A percentile compares a stretch with the other conserved stretches of the same genome.
phyloP scores from a whole-genome alignment of 2,329 filamentous ascomycete genomes.

The Ascochyta viciae-villosae region DNA sequence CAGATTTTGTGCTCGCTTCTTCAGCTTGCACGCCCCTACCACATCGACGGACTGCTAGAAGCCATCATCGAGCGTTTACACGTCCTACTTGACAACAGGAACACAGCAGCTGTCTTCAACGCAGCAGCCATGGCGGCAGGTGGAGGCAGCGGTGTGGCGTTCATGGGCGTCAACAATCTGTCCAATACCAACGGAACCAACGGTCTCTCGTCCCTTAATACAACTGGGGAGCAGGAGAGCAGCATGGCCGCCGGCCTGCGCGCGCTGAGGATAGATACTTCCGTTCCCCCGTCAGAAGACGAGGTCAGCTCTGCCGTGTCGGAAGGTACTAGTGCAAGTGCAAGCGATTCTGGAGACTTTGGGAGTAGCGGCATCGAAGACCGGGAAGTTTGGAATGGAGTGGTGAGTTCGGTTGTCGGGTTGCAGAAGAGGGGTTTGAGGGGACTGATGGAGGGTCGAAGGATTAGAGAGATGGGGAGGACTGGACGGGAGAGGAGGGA shows the following conservation, averaged over 20 bases:
- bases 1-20: slow-evolving; percentile 95
- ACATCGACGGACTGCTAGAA: slow-evolving; percentile 89
- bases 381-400: slow-evolving; percentile 77
- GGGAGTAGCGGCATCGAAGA: slow-evolving; percentile 48
- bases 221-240: slow-evolving; percentile 26
- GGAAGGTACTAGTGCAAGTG: slow-evolving; percentile 39
- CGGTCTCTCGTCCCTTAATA: slow-evolving; percentile 22
- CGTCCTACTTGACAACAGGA: slow-evolving; percentile 85
- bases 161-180: slow-evolving; percentile 48
- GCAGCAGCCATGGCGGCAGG: slow-evolving; percentile 97
- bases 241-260: slow-evolving; percentile 46
- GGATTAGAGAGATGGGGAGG: slow-evolving; percentile 76
- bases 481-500: slow-evolving; percentile 25
- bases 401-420: slow-evolving; percentile 89
- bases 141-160: slow-evolving; percentile 83
- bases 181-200: slow-evolving; percentile 39
- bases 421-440: slow-evolving; percentile 91
- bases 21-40: slow-evolving; percentile 91
- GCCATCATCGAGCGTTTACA: slow-evolving; percentile 92
- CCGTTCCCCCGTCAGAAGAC: slow-evolving; percentile 48
- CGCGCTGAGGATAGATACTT: slow-evolving; percentile 59
- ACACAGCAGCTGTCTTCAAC: slow-evolving; percentile 97
- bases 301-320: slow-evolving; percentile 45
- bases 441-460: slow-evolving; percentile 91
- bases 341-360: slow-evolving; percentile 44